Percentiles rank a stretch among this genome's conserved stretches.
phyloP scores from a whole-genome alignment of 1,284 basidiomycete species.

The Cutaneotrichosporon sp. region DNA sequence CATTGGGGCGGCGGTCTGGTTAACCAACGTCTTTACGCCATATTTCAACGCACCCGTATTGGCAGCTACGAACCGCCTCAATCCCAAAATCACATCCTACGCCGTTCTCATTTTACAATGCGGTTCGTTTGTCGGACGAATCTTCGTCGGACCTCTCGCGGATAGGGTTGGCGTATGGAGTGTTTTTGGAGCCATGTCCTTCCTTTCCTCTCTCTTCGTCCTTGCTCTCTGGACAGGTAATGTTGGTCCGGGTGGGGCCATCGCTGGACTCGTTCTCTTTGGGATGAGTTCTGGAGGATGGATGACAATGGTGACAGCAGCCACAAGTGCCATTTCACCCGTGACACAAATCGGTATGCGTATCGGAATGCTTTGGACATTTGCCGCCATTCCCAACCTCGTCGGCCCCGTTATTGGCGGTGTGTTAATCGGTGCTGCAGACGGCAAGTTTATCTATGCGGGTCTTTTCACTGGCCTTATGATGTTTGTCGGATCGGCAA shows the following conservation, averaged over 20 bases:
- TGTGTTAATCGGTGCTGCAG: constrained; percentile 25
- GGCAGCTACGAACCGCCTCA: constrained; percentile 7
- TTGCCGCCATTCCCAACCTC: constrained; percentile 36
- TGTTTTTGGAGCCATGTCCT: constrained; percentile 8
- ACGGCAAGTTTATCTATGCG: constrained; percentile 12
- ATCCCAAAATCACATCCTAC: constrained; percentile 11
- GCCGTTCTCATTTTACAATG: constrained; percentile 18
- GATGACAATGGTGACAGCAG: constrained; percentile 46
- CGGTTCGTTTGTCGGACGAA: constrained; percentile 14
- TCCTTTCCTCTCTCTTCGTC: background rate
- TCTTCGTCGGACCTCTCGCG: constrained; percentile 10
- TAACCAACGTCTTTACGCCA: constrained; percentile 16
- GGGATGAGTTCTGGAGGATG: constrained; percentile 42
- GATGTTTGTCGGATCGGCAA: constrained; percentile 17
- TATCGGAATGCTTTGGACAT: constrained; percentile 46
- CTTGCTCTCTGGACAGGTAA: constrained; percentile 28
- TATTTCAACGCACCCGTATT: constrained; percentile 20
- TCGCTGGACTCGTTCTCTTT: constrained; percentile 43
- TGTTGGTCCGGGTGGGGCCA: constrained; percentile 27
- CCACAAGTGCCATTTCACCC: constrained; percentile 42
- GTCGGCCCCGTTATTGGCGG: constrained; percentile 45
- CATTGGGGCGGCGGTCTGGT: constrained; percentile 3
- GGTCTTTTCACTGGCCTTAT: constrained; percentile 38
- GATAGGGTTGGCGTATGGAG: constrained; percentile 21
- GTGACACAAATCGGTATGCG: constrained; percentile 47